Conservation (phyloP, 1,139 yeast species). For the Hyphopichia wangnamkhiaoensis region DNA sequence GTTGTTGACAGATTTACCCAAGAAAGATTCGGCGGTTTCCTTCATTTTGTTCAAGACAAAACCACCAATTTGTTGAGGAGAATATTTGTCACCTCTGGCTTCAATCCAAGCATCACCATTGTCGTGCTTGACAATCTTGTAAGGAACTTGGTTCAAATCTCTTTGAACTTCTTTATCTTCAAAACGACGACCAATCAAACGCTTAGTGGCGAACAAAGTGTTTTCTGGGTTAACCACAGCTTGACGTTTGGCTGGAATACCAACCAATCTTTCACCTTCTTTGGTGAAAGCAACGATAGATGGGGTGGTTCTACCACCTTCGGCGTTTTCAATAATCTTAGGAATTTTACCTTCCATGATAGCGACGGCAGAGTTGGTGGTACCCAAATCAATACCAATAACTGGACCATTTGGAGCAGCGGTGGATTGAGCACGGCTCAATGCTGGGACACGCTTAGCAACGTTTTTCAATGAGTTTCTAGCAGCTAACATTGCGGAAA, state of each 20-base stretch:
- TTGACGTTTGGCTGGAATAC: conserved; percentile 96
- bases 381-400: conserved; percentile 98
- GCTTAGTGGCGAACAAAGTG: conserved; percentile 92
- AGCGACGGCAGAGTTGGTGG: conserved; percentile 99
- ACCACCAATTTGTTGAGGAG: conserved; percentile 98
- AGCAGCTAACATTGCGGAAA: conserved; percentile 50
- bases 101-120: conserved; percentile 99
- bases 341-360: conserved; percentile 97
- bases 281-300: conserved; percentile 95
- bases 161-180: conserved; percentile 96
- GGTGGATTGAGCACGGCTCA: conserved; percentile 56
- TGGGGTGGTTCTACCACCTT: conserved; percentile 97
- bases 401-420: conserved; percentile 72
- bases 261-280: conserved; percentile 85
- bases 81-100: conserved; percentile 89
- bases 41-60: conserved; percentile 94
- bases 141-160: conserved; percentile 95
- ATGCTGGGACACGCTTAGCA: conserved; percentile 45
- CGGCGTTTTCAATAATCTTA: conserved; percentile 95
- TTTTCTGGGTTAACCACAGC: conserved; percentile 95
- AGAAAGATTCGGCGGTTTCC: conserved; percentile 92
- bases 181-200: conserved; percentile 96
- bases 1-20: conserved; percentile 77
- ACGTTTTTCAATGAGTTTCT: conserved; percentile 44
- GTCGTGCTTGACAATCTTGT: conserved; percentile 92